Evolutionary conservation across 306 rosid species (phyloP), one percentile per base, ranked within the genome.

Genomic region (Geum urbanum): DNA sequence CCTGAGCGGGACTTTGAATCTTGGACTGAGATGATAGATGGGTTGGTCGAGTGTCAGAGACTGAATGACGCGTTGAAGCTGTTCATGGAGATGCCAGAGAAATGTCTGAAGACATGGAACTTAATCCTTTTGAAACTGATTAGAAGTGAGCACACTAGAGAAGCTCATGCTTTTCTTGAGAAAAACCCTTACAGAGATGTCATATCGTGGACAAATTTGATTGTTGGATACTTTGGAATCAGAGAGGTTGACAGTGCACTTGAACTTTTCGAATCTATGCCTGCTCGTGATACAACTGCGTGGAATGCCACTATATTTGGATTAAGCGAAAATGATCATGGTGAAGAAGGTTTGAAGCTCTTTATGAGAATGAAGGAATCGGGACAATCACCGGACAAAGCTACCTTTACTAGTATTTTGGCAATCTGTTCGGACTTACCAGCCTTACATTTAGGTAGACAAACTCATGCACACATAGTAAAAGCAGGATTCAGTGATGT

Each of bases 231-330:
- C 66, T 82, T 82, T 41, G 69, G 72, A 69, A 62, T 73, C 9
- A 69, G 85, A 15, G 81, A 82, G 48, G 87, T 82, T 49, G 55
- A 44, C 12, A n/a, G 52, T 12, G 85, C 87, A 10, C n/a, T 72
- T 54, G 47, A 73, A 9, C 32, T 80, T 32, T 85, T 85, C 53
- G 77, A 75, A 18, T 59, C 35, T 45, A 82, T 82, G 71, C 71
- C 62, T 41, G 54, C 41, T 49, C 72, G 82, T 47, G 87, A 82
- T 76, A 48, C 78, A 74, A 80, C 87, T 48, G 64, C 63, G 0
- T 85, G 84, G 80, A 83, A 85, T 73, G 90, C 82, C 40, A 77
- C 77, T 12, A 70, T 85, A 65, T 85, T 82, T 35, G 89, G 89
- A 62, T 77, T 85, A 61, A 82, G 86, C 47, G 85, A 80, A 60